Evolutionary conservation across 345 rosid species (phyloP).

Genomic region (Populus ilicifolia): DNA sequence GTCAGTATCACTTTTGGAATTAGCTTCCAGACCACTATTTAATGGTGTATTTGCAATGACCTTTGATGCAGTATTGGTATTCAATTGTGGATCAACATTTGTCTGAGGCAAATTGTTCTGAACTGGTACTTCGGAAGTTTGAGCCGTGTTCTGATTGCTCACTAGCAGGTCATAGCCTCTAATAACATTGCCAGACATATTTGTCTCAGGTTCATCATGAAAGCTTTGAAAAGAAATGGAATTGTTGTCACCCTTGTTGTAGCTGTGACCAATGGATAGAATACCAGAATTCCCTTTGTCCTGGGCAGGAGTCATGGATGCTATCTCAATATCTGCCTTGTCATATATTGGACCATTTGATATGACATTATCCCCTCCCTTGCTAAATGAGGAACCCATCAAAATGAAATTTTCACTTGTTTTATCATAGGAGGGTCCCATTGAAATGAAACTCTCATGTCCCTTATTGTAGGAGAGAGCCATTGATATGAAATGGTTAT

Average conservation of each 20-base stretch:
- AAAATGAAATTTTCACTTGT: constrained; percentile 36
- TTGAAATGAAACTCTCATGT: constrained; percentile 28
- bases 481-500: constrained; percentile 24
- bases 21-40: constrained; percentile 30
- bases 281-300: constrained; percentile 37
- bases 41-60: constrained; percentile 19
- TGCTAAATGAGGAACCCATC: constrained; percentile 28
- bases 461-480: constrained; percentile 34
- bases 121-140: constrained; percentile 35
- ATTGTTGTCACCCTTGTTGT: constrained; percentile 32
- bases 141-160: constrained; percentile 39
- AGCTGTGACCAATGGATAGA: constrained; percentile 41
- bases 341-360: constrained; percentile 22
- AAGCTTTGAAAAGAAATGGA: constrained; percentile 55
- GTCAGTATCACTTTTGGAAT: constrained; percentile 35
- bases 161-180: constrained; percentile 42
- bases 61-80: constrained; percentile 28
- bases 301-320: constrained; percentile 20
- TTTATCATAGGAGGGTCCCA: constrained; percentile 31
- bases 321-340: constrained; percentile 26
- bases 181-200: constrained; percentile 36
- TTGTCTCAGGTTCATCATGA: constrained; percentile 44
- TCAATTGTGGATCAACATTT: constrained; percentile 16
- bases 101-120: constrained; percentile 42
- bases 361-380: constrained; percentile 29